Base-by-base conservation (phyloP, 2,329 filamentous ascomycete genomes). In the Exophiala spinifera region DNA sequence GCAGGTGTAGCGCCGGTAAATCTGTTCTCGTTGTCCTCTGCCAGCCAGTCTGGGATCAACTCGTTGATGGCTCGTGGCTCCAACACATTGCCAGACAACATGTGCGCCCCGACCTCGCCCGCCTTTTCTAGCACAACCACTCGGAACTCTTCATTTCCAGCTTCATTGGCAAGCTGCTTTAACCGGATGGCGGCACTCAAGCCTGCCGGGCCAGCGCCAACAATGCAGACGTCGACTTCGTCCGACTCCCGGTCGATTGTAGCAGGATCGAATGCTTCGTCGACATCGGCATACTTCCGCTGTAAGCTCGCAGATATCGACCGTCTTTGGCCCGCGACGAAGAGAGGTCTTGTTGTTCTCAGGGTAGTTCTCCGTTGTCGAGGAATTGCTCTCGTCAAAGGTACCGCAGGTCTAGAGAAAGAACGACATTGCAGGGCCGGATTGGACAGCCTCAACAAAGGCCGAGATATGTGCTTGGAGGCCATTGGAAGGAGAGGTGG, bases 101-200 rank as follows among this genome's bases (percentile, higher is more conserved):
- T 95, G 71, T 99, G 94, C 23, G 91, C 91, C 49, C 94, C 94
- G 56, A 99, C 76, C 71, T 99, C 94, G 59, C 91, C 90, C 2
- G 94, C 91, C 75, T 99, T 99, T 70, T 99, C 94, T 56, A 99
- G 78, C 34, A 99, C 76, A 54, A 99, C 76, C 10, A 99, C 92
- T 31, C 94, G 82, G 70, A 99, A 97, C 60, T 96, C 91, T 60
- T 97, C 91, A 71, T 97, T 95, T 60, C 94, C 92, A 31, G 89
- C 89, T 68, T 91, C 90, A 67, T 91, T 96, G 63, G 94, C 94
- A 47, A 96, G 79, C 73, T 99, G 92, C 79, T 97, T 97, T 51
- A 99, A 77, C 62, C 89, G 87, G 68, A 99, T 99, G 47, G 92
- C 94, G 44, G 94, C 91, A 64, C 89, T 88, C 62, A 99, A 81